Percentiles rank a stretch among this genome's conserved stretches.
Conservation (phyloP, 2,329 filamentous ascomycete genomes). For the Talaromyces funiculosus region DNA sequence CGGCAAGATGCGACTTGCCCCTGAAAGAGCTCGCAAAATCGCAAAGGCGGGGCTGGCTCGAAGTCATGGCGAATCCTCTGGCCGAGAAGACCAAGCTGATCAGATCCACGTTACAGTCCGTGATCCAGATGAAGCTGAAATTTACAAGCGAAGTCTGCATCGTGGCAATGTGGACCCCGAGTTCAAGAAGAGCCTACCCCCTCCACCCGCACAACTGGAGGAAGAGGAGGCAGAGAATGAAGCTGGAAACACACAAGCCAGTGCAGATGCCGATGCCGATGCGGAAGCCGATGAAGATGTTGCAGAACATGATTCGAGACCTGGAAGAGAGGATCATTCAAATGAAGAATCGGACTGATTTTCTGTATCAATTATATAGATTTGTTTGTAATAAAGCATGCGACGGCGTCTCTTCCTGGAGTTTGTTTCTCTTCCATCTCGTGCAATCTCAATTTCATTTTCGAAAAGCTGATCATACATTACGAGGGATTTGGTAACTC, state of each 20-base stretch:
- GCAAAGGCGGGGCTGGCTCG: conserved; percentile 36
- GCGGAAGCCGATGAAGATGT: conserved; percentile 10
- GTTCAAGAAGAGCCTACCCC: conserved; percentile 34
- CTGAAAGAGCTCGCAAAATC: conserved; percentile 41
- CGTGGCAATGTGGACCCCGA: conserved; percentile 43
- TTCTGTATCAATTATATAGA: background rate
- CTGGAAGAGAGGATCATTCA: background rate
- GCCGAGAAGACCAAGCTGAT: conserved; percentile 46
- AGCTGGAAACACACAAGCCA: conserved; percentile 1
- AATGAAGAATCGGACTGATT: conserved; percentile 11
- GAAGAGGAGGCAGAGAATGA: conserved; percentile 13
- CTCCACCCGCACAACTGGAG: conserved; percentile 26
- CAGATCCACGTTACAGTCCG: conserved; percentile 48
- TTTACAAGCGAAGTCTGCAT: conserved; percentile 42
- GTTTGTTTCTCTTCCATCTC: background rate
- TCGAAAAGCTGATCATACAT: background rate
- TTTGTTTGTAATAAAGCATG: background rate
- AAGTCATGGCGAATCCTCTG: conserved; percentile 28
- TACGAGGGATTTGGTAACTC: background rate
- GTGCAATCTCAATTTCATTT: background rate
- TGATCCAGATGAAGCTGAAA: conserved; percentile 47
- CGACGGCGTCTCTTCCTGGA: background rate
- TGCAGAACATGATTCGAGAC: background rate
- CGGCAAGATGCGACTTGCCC: conserved; percentile 52
- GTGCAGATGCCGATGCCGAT: conserved; percentile 6